phyloP scores from a whole-genome alignment of 2,329 filamentous ascomycete species.

The Aspergillus carbonarius region DNA sequence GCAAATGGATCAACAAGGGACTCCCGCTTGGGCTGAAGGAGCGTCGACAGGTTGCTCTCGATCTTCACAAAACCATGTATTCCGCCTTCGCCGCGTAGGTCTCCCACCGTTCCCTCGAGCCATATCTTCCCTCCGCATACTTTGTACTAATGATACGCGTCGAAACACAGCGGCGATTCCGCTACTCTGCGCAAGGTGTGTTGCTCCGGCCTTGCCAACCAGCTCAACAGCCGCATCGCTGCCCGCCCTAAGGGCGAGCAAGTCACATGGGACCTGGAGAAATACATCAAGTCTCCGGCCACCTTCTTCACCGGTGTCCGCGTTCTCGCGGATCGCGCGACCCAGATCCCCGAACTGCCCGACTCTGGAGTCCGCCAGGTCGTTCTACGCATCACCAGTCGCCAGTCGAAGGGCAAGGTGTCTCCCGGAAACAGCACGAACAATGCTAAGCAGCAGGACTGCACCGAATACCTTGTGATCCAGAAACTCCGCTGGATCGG shows the following conservation, averaged over 20 bases:
- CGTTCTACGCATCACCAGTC: conserved; percentile 39
- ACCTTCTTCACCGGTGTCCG: conserved; percentile 39
- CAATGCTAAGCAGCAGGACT: conserved; percentile 41
- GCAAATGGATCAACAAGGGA: conserved; percentile 33
- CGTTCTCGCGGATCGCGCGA: conserved; percentile 44
- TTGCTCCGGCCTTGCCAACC: conserved; percentile 38
- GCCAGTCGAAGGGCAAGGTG: conserved; percentile 35
- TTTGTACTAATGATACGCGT: conserved; percentile 8
- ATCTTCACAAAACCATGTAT: conserved; percentile 50
- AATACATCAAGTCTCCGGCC: conserved; percentile 37
- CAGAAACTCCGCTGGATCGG: conserved; percentile 47
- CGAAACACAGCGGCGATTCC: conserved; percentile 35
- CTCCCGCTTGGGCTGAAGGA: conserved; percentile 36
- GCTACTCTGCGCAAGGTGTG: conserved; percentile 36
- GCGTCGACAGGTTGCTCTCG: conserved; percentile 37
- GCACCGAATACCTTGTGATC: conserved; percentile 52
- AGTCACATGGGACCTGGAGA: conserved; percentile 39
- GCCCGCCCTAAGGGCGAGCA: conserved; percentile 31
- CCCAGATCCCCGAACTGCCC: conserved; percentile 39
- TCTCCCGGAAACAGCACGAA: neutral
- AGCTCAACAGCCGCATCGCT: conserved; percentile 36
- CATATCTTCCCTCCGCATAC: neutral
- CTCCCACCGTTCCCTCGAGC: neutral
- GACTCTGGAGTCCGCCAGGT: conserved; percentile 43
- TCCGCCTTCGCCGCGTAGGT: conserved; percentile 47